A percentile compares a stretch with the other conserved stretches of the same genome.
Conservation (phyloP, 495 filamentous ascomycete genomes). For the Penicillium cosmopolitanum region DNA sequence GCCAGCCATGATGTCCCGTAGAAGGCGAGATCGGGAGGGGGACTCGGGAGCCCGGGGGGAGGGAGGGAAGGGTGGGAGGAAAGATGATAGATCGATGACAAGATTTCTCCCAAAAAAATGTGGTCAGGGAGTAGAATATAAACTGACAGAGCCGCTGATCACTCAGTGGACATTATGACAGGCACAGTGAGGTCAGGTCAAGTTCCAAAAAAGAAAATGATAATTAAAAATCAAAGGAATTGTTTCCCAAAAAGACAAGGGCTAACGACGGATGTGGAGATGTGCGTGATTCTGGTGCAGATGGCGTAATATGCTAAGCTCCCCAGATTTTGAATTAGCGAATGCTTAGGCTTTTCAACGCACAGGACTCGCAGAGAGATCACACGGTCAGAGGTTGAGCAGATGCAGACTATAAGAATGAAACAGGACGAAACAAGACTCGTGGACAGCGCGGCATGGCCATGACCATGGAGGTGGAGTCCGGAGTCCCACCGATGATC, state of each 20-base stretch:
- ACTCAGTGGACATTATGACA: slow-evolving; percentile 20
- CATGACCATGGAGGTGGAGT: slow-evolving; percentile 1
- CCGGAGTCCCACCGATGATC: slow-evolving; percentile 13
- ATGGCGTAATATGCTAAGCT: slow-evolving; percentile 38
- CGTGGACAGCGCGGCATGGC: background rate
- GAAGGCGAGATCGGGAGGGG: background rate
- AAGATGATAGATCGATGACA: slow-evolving; percentile 1
- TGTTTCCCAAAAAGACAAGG: background rate
- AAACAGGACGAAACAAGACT: slow-evolving; percentile 6
- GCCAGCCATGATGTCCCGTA: slow-evolving; percentile 39
- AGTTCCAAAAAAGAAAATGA: slow-evolving; percentile 18
- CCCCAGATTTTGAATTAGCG: slow-evolving; percentile 22
- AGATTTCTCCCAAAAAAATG: slow-evolving; percentile 9
- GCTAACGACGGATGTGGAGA: slow-evolving; percentile 11
- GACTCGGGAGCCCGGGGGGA: background rate
- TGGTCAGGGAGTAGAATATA: slow-evolving; percentile 24
- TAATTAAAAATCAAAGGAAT: slow-evolving; percentile 10
- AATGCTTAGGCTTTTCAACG: background rate
- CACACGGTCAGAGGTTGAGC: background rate
- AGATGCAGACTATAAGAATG: slow-evolving; percentile 2
- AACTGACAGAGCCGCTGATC: slow-evolving; percentile 22
- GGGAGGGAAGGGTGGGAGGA: background rate
- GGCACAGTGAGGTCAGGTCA: slow-evolving; percentile 6
- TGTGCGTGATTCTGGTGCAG: slow-evolving; percentile 26
- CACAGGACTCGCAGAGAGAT: slow-evolving; percentile 7